Conservation (phyloP, 495 filamentous ascomycete species). For the Aspergillus ellipticus region DNA sequence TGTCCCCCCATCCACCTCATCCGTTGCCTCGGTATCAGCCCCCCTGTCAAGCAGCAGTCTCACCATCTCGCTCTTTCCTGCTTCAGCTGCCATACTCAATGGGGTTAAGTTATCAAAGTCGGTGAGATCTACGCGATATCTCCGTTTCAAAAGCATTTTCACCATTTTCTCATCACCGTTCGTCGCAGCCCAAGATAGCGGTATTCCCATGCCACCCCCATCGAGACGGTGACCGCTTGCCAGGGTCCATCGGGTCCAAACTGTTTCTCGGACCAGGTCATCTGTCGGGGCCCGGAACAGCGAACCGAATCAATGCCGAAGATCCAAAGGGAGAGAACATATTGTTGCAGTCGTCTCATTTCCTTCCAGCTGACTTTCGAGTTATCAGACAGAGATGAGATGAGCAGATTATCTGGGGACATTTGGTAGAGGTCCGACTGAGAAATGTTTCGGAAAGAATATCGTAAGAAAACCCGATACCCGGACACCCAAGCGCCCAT, state of each 20-base stretch:
- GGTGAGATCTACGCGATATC: too few relatives aligned
- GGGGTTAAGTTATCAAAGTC: too few relatives aligned
- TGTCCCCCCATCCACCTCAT: too few relatives aligned
- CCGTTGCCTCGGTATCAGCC: too few relatives aligned
- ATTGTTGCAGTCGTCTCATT: neutral
- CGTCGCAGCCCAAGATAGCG: too few relatives aligned
- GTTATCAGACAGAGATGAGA: neutral
- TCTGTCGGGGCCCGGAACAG: neutral
- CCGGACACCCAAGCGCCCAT: neutral
- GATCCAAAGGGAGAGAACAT: neutral
- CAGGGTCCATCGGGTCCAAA: constrained; percentile 9
- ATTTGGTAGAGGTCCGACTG: neutral
- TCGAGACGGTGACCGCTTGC: constrained; percentile 1
- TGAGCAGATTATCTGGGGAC: neutral
- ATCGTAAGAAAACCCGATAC: neutral
- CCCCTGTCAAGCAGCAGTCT: too few relatives aligned
- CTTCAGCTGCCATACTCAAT: too few relatives aligned
- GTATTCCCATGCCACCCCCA: too few relatives aligned
- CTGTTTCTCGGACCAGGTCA: constrained; percentile 4
- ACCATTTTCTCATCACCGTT: too few relatives aligned
- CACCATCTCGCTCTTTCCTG: too few relatives aligned
- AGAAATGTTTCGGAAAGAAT: neutral
- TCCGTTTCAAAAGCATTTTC: too few relatives aligned
- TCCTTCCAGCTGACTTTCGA: neutral
- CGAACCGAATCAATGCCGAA: neutral